Base-by-base conservation (phyloP, 148 eudicot genomes). In the Rheum nobile region DNA sequence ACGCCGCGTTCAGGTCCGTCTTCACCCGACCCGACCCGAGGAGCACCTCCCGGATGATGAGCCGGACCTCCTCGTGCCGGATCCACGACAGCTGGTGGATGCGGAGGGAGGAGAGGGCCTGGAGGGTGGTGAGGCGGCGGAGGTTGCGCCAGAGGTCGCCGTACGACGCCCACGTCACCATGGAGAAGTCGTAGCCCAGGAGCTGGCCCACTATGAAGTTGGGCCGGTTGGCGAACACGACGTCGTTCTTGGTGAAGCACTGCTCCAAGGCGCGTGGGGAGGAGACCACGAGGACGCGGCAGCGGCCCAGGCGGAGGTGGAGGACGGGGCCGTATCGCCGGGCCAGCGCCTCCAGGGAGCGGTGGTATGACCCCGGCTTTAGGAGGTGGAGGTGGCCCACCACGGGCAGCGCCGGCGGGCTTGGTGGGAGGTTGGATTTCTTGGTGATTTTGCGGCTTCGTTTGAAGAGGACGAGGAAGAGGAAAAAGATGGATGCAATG, bases 71-170 rank as follows among this genome's bases (percentile, higher is more conserved):
- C 35, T 78, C 79, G 12, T 21, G 26, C 0, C 85, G 83, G 0
- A 79, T 57, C 8, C 26, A 1, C 1, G 65, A 14, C 11, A 86
- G 69, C 72, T 32, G 42, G 32, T 73, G 77, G 4, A 83, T 57
- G 19, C 82, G 72, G 8, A 79, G 75, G 54, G 82, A 2, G 21
- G 88, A 86, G 11, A 83, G 39, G 37, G 82, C 71, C 21, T 83
- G 83, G 22, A 46, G 4, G 10, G 83, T 28, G 24, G 78, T 28
- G 8, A 87, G 77, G 4, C 82, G 82, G 8, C 88, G 77, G 35
- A 83, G 80, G 72, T 83, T 81, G n/a, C 90, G 77, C 90, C 88
- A 85, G 67, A 79, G 79, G 16, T 79, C 75, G 31, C 90, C 86
- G 38, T 87, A 83, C 8, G 82, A 71, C 17, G 82, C 76, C 86